Conservation (phyloP, 208 protist species). For the Leptomonas pyrrhocoris region DNA sequence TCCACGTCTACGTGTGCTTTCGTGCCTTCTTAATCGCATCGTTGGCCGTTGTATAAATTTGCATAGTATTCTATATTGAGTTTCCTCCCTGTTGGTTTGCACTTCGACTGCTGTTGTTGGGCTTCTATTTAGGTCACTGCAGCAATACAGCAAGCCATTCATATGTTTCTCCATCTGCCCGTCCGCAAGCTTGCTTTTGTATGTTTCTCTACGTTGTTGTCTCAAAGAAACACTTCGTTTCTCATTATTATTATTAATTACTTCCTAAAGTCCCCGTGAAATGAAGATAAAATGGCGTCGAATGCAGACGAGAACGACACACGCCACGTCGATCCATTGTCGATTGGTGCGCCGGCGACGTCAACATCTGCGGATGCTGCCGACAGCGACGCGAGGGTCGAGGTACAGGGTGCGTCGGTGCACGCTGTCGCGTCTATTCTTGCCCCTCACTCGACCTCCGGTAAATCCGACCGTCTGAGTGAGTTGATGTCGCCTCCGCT, state of each 20-base stretch:
- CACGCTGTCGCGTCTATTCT: not conserved
- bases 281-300: not conserved
- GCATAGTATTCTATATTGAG: too few relatives aligned
- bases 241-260: too few relatives aligned
- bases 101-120: too few relatives aligned
- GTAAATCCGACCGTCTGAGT: not conserved
- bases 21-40: too few relatives aligned
- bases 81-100: too few relatives aligned
- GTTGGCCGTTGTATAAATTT: too few relatives aligned
- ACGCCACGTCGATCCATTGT: not conserved
- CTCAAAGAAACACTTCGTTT: not conserved
- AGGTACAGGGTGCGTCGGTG: not conserved
- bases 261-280: not conserved
- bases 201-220: not conserved
- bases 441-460: not conserved
- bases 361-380: not conserved
- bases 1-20: too few relatives aligned
- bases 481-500: slow-evolving; percentile 5
- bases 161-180: too few relatives aligned
- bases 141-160: too few relatives aligned
- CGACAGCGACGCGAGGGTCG: not conserved
- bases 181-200: too few relatives aligned
- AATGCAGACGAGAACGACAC: not conserved
- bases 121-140: too few relatives aligned
- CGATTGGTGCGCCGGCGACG: not conserved